These are phyloP conservation scores for Boletus edulis DNA, from an alignment of 768 basidiomycete species.

Conservation along the genomic window DNA sequence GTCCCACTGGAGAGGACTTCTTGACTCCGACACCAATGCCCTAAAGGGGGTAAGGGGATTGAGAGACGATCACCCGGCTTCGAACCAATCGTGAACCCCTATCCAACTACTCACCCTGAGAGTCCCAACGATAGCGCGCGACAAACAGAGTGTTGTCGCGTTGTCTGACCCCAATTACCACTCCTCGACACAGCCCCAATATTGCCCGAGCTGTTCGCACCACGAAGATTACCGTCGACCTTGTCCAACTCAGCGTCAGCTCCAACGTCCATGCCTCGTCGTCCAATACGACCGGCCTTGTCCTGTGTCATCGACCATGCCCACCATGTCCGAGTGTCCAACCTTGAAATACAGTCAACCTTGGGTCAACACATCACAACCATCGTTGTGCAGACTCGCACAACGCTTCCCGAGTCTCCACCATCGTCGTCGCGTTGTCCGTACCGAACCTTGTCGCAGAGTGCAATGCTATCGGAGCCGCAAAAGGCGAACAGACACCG, in stretches of 20 bases:
- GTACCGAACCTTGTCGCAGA: conserved; percentile 1
- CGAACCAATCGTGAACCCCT: neutral
- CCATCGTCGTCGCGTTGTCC: neutral
- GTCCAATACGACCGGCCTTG: neutral
- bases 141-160: neutral
- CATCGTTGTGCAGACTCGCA: neutral
- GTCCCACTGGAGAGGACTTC: too few species aligned
- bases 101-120: neutral
- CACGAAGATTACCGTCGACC: neutral
- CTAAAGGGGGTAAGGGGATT: neutral
- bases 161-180: neutral
- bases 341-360: neutral
- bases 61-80: too few species aligned
- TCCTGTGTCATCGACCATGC: neutral
- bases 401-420: neutral
- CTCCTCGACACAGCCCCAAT: neutral
- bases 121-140: neutral
- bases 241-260: neutral
- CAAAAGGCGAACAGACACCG: neutral
- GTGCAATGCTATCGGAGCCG: neutral
- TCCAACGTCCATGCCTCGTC: neutral
- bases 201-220: neutral
- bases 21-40: too few species aligned
- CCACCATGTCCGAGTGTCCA: neutral
- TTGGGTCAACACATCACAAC: neutral